phyloP scores from a whole-genome alignment of 352 stramenopile species.

The Phytopythium litorale region DNA sequence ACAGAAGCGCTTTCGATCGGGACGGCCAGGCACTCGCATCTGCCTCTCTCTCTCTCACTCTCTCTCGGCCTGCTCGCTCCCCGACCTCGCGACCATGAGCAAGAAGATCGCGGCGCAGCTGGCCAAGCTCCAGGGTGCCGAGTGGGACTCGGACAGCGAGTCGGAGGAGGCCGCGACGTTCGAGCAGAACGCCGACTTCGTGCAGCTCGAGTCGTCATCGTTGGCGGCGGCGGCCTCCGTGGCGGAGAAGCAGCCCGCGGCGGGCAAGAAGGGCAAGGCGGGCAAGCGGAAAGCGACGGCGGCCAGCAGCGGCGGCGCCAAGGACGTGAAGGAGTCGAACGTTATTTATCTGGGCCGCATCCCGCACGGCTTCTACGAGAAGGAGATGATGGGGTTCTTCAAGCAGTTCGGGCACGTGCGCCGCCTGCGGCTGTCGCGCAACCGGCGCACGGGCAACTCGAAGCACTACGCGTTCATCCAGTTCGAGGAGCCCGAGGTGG shows the following conservation, averaged over 20 bases:
- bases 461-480: conserved; percentile 97
- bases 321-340: conserved; percentile 33
- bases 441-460: conserved; percentile 92
- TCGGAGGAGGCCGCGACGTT: conserved; percentile 41
- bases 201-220: conserved; percentile 33
- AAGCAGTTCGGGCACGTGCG: conserved; percentile 94
- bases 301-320: conserved; percentile 9
- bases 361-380: conserved; percentile 95
- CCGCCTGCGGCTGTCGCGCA: conserved; percentile 91
- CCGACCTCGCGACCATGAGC: conserved; percentile 35
- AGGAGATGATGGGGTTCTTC: conserved; percentile 94
- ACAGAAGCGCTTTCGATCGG: conserved; percentile 1
- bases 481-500: conserved; percentile 92
- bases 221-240: conserved; percentile 5
- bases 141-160: conserved; percentile 86
- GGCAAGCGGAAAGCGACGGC: conserved; percentile 25
- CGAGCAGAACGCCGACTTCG: conserved; percentile 48
- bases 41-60: neutral
- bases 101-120: conserved; percentile 77
- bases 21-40: neutral
- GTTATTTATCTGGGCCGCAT: conserved; percentile 98
- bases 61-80: neutral
- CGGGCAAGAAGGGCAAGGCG: conserved; percentile 35
- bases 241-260: conserved; percentile 33
- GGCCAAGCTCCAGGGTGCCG: conserved; percentile 74